Evolutionary conservation across 2,329 filamentous ascomycete genomes (phyloP), one percentile per base, ranked within the genome.

Genomic region (Penicillium sp.): DNA sequence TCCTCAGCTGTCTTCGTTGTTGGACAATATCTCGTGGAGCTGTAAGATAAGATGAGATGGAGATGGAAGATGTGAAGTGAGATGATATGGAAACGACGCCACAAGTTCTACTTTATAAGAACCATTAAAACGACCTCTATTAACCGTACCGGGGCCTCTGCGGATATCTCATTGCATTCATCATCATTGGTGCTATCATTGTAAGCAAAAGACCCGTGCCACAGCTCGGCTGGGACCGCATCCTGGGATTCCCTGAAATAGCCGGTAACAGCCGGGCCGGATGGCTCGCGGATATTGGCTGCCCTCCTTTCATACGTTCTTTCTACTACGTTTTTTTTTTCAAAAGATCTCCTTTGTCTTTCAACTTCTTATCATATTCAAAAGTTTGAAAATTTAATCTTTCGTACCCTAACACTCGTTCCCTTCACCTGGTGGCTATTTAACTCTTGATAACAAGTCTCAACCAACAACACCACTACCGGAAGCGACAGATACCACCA

Each of bases 231-330:
- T 57, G 52, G 29, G 47, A 21, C 43, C 52, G 58, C 46, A 52
- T 53, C 57, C 62, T 61, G 55, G 2, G n/a, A 43, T 62, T 59
- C n/a, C 65, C 65, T 55, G 53, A 43, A 48, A 53, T 66, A 66
- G 13, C 62, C 62, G 62, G n/a, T 48, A 59, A 57, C 60, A 62
- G 58, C 63, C 63, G 63, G 48, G 55, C 54, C 57, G 39, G 21
- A 26, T 4, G 4, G 10, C 13, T 39, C 23, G 26, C 35, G 26
- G 39, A 42, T 23, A 25, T 21, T 46, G 21, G 4, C 27, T n/a
- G 37, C 50, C 37, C 49, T 25, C 29, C 16, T 6, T 3, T 4
- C n/a, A 37, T 10, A 21, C 25, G 1, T 19, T 13, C 6, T 4
- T 11, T 13, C 16, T 21, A 37, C 33, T 16, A 19, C 19, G 19